A percentile compares a stretch with the other conserved stretches of the same genome.
phyloP scores from a whole-genome alignment of 352 stramenopile species.

The Phytophthora capsici region DNA sequence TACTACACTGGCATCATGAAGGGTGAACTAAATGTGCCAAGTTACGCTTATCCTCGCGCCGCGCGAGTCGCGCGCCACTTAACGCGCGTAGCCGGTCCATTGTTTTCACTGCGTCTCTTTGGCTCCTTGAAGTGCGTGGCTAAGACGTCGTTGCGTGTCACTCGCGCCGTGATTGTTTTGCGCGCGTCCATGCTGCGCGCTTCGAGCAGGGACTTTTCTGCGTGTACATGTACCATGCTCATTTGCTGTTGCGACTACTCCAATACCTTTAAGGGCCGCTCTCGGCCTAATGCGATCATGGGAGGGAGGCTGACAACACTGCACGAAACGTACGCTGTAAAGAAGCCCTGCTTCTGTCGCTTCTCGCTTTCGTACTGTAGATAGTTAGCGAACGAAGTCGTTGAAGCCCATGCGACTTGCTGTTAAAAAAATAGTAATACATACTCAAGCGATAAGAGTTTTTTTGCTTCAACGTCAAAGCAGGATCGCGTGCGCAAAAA shows the following conservation, averaged over 20 bases:
- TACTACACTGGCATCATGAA: too few species aligned
- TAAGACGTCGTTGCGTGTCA: constrained; percentile 4
- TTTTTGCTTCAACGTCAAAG: not conserved
- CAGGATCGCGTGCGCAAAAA: not conserved
- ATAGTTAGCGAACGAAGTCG: not conserved
- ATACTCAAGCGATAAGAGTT: not conserved
- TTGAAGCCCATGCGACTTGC: not conserved
- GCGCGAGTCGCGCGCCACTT: not conserved
- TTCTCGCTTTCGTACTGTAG: not conserved
- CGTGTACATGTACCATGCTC: too few species aligned
- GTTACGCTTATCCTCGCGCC: not conserved
- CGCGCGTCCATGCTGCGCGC: not conserved
- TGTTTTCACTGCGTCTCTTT: constrained; percentile 10
- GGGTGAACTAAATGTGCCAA: not conserved
- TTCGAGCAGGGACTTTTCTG: not conserved
- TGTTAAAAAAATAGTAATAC: not conserved
- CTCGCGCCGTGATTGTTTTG: not conserved
- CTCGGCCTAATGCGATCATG: too few species aligned
- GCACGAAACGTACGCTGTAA: too few species aligned
- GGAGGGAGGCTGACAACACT: too few species aligned
- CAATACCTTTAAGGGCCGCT: too few species aligned
- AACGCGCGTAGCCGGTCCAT: not conserved
- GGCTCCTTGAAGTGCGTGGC: constrained; percentile 16
- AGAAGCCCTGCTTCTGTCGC: too few species aligned
- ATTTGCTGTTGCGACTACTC: too few species aligned